Base-by-base conservation (phyloP, 192 early-diverging fungal species). In the Diversispora eburnea region DNA sequence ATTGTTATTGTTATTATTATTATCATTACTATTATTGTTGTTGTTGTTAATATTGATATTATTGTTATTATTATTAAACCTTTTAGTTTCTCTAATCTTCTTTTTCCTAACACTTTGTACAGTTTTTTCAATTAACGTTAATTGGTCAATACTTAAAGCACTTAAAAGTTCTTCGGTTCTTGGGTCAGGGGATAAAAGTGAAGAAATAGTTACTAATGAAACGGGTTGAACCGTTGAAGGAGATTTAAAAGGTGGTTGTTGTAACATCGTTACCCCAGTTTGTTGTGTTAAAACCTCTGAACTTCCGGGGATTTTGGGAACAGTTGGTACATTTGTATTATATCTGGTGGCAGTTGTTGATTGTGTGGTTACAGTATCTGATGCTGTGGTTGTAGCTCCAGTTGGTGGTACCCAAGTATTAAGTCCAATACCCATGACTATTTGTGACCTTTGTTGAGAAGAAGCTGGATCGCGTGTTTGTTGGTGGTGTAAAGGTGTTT, bases 41-140 rank as follows among this genome's bases (percentile, higher is more conserved):
- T 55, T 70, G n/a, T 15, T 20, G 42, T n/a, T 17, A 19, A 15
- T 25, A 33, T 10, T 52, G 41, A 6, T n/a, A n/a, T 12, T 43
- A 8, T 8, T 39, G 43, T 54, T 42, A 56, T 56, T 70, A 55
- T 7, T 9, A 19, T 61, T 73, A 43, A 49, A 15, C 22, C 45
- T 73, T 62, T 61, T 73, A 9, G 22, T 17, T 49, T 73, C 71
- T 62, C 62, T 73, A 47, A 25, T 25, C 22, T 73, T 73, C 9
- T 62, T 59, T 51, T 42, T 73, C 25, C 62, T 73, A 22, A 61
- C 71, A 49, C 58, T 41, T 52, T 73, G 57, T 33, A 73, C 59
- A 9, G 71, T 73, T 19, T 49, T 73, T 59, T 73, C 71, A 15
- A 73, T 47, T n/a, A 25, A 51, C 9, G 46, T 20, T 25, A 73